Conservation (phyloP, 2,329 filamentous ascomycete genomes). For the Epichloe baconii region DNA sequence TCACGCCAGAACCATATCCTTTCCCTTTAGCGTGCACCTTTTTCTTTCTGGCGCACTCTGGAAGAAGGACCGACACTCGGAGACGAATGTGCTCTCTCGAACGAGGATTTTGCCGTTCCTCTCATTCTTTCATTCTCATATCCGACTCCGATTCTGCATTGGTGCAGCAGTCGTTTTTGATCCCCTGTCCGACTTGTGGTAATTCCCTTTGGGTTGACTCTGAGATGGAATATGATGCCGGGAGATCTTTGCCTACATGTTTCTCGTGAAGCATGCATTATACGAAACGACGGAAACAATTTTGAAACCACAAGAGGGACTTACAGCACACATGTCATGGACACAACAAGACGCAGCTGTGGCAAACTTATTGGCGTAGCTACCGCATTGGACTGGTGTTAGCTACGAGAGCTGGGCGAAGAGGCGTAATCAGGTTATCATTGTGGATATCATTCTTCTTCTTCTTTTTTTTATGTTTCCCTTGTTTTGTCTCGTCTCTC, state of each 20-base stretch:
- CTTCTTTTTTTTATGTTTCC: conserved; percentile 5
- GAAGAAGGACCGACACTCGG: background rate
- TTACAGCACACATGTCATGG: conserved; percentile 2
- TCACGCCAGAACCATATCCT: background rate
- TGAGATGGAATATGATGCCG: conserved; percentile 9
- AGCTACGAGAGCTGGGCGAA: conserved; percentile 6
- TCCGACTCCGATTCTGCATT: conserved; percentile 6
- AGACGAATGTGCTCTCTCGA: background rate
- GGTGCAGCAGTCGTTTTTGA: conserved; percentile 11
- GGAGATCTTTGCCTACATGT: background rate
- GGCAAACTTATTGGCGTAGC: conserved; percentile 3
- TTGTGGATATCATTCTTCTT: conserved; percentile 5
- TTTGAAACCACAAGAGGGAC: conserved; percentile 1
- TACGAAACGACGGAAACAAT: conserved; percentile 2
- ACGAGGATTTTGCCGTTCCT: conserved; percentile 1
- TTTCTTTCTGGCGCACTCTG: background rate
- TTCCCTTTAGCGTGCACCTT: background rate
- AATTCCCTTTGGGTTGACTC: conserved; percentile 14
- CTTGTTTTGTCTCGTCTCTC: conserved; percentile 3
- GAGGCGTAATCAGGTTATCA: conserved; percentile 11
- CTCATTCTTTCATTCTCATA: background rate
- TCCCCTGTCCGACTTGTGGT: conserved; percentile 12
- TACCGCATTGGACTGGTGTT: conserved; percentile 8
- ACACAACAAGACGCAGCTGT: conserved; percentile 2
- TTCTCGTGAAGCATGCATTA: background rate